These are phyloP conservation scores for Fusarium sp. DNA, from an alignment of 2,329 filamentous ascomycete species.

Conservation along the genomic window DNA sequence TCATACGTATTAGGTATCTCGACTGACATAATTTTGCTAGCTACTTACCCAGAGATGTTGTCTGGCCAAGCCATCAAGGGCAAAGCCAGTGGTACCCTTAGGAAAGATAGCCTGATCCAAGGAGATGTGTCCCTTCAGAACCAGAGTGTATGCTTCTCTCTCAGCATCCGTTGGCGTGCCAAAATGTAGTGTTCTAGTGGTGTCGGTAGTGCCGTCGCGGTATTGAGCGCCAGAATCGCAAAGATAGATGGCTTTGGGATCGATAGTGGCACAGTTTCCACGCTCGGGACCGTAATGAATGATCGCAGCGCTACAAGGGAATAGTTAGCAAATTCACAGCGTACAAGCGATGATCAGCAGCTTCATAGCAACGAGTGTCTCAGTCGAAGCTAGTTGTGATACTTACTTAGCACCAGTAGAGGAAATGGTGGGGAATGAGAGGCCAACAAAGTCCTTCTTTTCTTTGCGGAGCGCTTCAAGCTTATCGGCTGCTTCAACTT, in stretches of 20 bases:
- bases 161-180: conserved; percentile 85
- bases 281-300: conserved; percentile 95
- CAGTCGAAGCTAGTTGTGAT: neutral
- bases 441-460: conserved; percentile 81
- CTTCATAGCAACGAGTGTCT: neutral
- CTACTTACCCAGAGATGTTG: conserved; percentile 86
- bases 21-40: neutral
- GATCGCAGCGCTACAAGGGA: conserved; percentile 78
- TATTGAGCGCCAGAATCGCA: conserved; percentile 99
- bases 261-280: conserved; percentile 83
- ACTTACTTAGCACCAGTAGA: conserved; percentile 83
- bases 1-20: conserved; percentile 31
- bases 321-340: conserved; percentile 4
- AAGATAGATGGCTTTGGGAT: conserved; percentile 87
- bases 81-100: conserved; percentile 94
- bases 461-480: conserved; percentile 79
- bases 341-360: neutral
- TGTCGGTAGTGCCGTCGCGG: conserved; percentile 94
- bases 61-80: conserved; percentile 86
- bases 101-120: conserved; percentile 90
- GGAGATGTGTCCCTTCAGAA: conserved; percentile 93
- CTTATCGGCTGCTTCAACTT: conserved; percentile 92
- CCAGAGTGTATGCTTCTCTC: conserved; percentile 90
- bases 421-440: conserved; percentile 96
- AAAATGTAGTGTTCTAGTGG: conserved; percentile 93